A percentile compares a stretch with the other conserved stretches of the same genome.
Evolutionary conservation across 768 basidiomycete species (phyloP).

Genomic region (Agaricus blazei): DNA sequence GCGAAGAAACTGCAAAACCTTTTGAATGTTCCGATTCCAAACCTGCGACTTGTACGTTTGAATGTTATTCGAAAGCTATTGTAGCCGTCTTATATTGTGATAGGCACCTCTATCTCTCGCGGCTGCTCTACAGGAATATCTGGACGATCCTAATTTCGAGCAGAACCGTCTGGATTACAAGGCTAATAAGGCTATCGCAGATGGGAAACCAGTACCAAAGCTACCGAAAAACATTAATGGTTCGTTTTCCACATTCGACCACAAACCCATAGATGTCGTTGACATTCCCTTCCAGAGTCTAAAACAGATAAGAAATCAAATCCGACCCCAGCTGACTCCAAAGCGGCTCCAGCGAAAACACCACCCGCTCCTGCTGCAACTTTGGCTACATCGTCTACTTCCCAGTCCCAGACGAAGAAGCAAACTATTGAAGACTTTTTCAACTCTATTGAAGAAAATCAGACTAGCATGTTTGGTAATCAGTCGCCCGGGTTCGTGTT

Average conservation of each 20-base stretch:
- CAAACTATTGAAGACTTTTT: constrained; percentile 82
- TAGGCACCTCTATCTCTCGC: constrained; percentile 96
- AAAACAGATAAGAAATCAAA: background rate
- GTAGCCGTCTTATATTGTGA: background rate
- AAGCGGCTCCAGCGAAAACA: background rate
- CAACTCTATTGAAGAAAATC: constrained; percentile 76
- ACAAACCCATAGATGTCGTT: background rate
- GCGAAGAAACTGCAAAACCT: constrained; percentile 92
- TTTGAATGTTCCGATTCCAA: constrained; percentile 90
- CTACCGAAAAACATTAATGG: background rate
- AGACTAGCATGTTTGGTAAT: constrained; percentile 67
- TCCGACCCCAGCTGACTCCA: background rate
- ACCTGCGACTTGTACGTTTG: constrained; percentile 75
- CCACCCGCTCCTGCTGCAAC: constrained; percentile 15
- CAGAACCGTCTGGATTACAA: constrained; percentile 92
- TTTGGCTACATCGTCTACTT: constrained; percentile 11
- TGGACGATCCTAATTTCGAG: constrained; percentile 96
- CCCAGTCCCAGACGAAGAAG: constrained; percentile 28
- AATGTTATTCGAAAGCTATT: background rate
- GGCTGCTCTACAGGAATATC: constrained; percentile 88
- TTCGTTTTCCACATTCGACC: background rate
- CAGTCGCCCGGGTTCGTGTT: constrained; percentile 48
- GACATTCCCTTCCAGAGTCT: background rate
- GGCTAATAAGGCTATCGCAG: constrained; percentile 66
- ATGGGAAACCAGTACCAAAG: constrained; percentile 21